phyloP scores from a whole-genome alignment of 176 grass and related monocot species.

The Echinochloa phyllopogon region DNA sequence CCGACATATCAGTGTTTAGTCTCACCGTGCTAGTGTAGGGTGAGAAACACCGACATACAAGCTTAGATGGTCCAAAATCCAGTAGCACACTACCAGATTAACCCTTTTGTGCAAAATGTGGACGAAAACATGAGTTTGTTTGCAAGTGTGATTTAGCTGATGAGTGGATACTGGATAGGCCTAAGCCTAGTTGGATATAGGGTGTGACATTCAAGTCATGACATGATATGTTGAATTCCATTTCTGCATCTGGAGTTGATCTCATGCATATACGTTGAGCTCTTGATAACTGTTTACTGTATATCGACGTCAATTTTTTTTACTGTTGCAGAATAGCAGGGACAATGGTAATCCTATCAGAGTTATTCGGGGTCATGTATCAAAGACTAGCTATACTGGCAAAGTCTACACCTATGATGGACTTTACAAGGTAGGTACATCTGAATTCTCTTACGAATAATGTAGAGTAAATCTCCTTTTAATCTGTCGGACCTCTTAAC shows the following conservation, averaged over 20 bases:
- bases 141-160: background rate
- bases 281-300: background rate
- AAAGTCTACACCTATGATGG: conserved; percentile 93
- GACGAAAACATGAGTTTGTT: background rate
- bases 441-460: background rate
- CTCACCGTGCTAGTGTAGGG: background rate
- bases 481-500: background rate
- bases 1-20: conserved; percentile 1
- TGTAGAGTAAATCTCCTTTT: background rate
- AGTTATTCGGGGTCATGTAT: conserved; percentile 74
- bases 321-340: conserved; percentile 67
- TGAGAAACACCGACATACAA: background rate
- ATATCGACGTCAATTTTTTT: background rate
- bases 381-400: conserved; percentile 72
- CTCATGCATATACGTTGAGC: background rate
- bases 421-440: conserved; percentile 72
- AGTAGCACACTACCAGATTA: background rate
- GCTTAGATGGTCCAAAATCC: background rate
- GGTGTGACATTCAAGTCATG: background rate
- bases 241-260: background rate
- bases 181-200: background rate
- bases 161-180: background rate
- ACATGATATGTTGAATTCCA: background rate
- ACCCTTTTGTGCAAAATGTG: background rate
- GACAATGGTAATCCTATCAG: conserved; percentile 59